Evolutionary conservation across 495 filamentous ascomycete species (phyloP), one percentile per base, ranked within the genome.

Genomic region (Letharia columbiana): DNA sequence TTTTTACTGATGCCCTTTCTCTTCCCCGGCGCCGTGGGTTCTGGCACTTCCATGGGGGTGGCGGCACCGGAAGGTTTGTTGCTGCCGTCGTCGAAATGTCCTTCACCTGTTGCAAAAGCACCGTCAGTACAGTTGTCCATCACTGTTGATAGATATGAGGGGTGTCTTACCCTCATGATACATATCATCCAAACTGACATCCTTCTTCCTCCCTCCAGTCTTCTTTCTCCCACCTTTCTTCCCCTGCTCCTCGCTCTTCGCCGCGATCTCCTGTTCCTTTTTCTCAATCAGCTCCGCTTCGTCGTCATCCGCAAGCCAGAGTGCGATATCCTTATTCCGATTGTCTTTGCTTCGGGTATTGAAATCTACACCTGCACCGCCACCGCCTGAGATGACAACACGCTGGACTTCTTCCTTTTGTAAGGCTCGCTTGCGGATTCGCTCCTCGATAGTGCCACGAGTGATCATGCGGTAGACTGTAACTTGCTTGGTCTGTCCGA

Each of bases 391-490:
- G 71, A 99, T 99, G 75, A 99, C 94, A 41, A 99, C 94, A 39
- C 94, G 89, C 76, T 99, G 94, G 69, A 99, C 94, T 75, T 99
- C 94, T 78, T 99, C 95, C 77, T 99, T 99, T 76, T 99, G 94
- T 75, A 96, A 79, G 42, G 94, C 94, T 37, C 94, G 89, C 84
- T 96, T 96, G 68, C 95, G 90, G 71, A 98, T 98, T 44, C 94
- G 92, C 78, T 98, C 94, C 77, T 98, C 94, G 75, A 98, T 98
- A 3, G 94, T 98, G 66, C 91, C 91, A 47, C 92, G 88, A 8
- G 94, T 98, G 78, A 98, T 98, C 72, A 98, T 86, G 68, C 94
- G 91, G 76, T 97, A 98, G 18, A 98, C 95, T 0, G 92, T 95
- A 58, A 98, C 94, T 75, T 98, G 94, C 69, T 86, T 86, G 5